Base-by-base conservation (phyloP, 2,329 filamentous ascomycete genomes). In the Penicillium sp. region DNA sequence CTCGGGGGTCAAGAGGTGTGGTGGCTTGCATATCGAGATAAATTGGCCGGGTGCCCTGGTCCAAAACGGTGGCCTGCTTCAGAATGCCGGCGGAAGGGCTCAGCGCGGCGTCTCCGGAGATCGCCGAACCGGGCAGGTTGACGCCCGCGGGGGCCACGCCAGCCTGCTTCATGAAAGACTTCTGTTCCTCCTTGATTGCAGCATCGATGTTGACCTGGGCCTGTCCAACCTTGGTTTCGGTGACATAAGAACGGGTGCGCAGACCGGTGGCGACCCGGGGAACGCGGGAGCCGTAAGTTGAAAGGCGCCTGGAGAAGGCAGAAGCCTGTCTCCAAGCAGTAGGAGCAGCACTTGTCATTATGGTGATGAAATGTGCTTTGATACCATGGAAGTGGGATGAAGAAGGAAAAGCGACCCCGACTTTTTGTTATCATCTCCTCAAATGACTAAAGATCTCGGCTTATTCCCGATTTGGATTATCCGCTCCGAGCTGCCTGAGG, bases 21-120 rank as follows among this genome's bases (percentile, higher is more conserved):
- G 94, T 99, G 34, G 94, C 91, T 77, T 99, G 94, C 88, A 96
- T 96, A 71, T 99, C 94, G 50, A 99, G 87, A 69, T 99, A 99
- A 71, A 99, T 97, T 38, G 94, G 94, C 56, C 94, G 83, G 58
- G 90, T 88, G 55, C 94, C 94, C 75, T 96, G 87, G 64, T 96
- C 92, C 88, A 97, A 90, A 60, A 96, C 81, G 11, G 91, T 92
- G 8, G 92, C 93, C 73, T 96, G 89, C 79, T 94, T 95, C 58
- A 99, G 80, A 43, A 97, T 80, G 77, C 85, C 86, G 59, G 91
- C 89, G 71, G 89, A 85, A n/a, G 91, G 89, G 75, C 89, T 94
- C 79, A 94, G 86, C 71, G 88, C 87, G 47, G 85, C 83, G 71
- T 89, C 84, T 14, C 81, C 83, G 53, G 81, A 79, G 64, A 86